These are phyloP conservation scores for Suillus bovinus DNA, from an alignment of 768 basidiomycete species.

Conservation along the genomic window DNA sequence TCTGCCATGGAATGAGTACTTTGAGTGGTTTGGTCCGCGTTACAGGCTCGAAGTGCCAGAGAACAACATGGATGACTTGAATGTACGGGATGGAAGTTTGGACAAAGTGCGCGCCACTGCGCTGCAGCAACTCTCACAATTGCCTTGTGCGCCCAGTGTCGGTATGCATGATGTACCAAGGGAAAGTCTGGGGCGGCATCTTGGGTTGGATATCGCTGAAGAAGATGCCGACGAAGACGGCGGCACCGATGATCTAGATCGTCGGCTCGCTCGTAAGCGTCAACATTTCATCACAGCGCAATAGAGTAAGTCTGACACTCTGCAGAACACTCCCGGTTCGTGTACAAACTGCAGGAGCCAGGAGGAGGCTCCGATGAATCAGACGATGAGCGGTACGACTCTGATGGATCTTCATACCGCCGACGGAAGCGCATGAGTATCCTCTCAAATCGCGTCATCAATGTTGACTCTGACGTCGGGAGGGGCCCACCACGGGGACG, in stretches of 20 bases:
- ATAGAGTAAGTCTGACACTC: not conserved
- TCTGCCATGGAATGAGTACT: slow-evolving; percentile 85
- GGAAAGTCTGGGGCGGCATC: slow-evolving; percentile 62
- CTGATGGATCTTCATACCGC: slow-evolving; percentile 45
- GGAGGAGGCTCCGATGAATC: slow-evolving; percentile 49
- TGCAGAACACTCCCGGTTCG: slow-evolving; percentile 64
- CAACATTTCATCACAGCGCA: not conserved
- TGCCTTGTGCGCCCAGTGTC: slow-evolving; percentile 81
- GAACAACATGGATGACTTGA: slow-evolving; percentile 96
- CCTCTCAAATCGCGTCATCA: slow-evolving; percentile 58
- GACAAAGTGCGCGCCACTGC: slow-evolving; percentile 73
- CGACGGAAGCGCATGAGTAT: slow-evolving; percentile 68
- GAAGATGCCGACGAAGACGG: slow-evolving; percentile 40
- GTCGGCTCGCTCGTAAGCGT: slow-evolving; percentile 67
- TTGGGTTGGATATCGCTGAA: slow-evolving; percentile 55
- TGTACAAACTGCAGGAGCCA: slow-evolving; percentile 59
- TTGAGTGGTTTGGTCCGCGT: slow-evolving; percentile 97
- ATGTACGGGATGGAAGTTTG: slow-evolving; percentile 76
- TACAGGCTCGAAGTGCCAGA: slow-evolving; percentile 89
- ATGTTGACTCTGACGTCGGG: slow-evolving; percentile 42
- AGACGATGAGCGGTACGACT: slow-evolving; percentile 49
- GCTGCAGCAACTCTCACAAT: slow-evolving; percentile 54
- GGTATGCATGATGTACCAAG: slow-evolving; percentile 82
- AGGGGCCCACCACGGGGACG: slow-evolving; percentile 36
- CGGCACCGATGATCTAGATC: slow-evolving; percentile 62